Base-by-base conservation (phyloP, 805 yeast genomes). In the Saturnispora halmiae region DNA sequence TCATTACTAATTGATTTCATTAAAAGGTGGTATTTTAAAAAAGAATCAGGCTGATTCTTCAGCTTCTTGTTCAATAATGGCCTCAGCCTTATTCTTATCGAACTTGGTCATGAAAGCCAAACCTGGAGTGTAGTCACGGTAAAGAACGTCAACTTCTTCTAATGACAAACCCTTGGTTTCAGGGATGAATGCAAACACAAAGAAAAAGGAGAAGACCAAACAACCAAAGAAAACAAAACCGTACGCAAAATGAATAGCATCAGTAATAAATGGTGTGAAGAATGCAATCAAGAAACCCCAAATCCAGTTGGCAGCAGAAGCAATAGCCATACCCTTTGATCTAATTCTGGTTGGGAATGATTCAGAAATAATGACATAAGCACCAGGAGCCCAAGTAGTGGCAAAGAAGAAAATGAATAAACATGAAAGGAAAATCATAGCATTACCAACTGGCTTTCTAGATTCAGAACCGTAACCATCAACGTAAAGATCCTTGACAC, bases 331-430 rank as follows among this genome's bases (percentile, higher is more conserved):
- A 38, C 74, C 72, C 60, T 72, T 73, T 26, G 74, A 61, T 60
- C 77, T 73, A 49, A 78, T 75, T 63, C 79, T 73, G 48, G 75
- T 66, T 46, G 85, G 85, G 59, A 75, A 80, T 33, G 78, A 63
- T 59, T 80, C 88, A 34, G 83, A 72, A 19, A 78, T 75, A 46
- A 79, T 69, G 36, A 77, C 77, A 63, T 70, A 79, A 28, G 76
- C 74, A 46, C 77, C 75, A 43, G 86, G 84, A 31, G 84, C 87
- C 79, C 84, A 76, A n/a, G 86, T 75, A 20, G 76, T 68, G 3
- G 88, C 87, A 55, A 80, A 80, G 58, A 68, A 75, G 60, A 75
- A 65, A 43, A 80, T 74, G 63, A 69, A 80, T 39, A 78, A 54
- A 63, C 83, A 77, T 6, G 85, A 69, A 41, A 79, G 66, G 51